phyloP scores from a whole-genome alignment of 805 yeast genomes.

The Deakozyma indianensis region DNA sequence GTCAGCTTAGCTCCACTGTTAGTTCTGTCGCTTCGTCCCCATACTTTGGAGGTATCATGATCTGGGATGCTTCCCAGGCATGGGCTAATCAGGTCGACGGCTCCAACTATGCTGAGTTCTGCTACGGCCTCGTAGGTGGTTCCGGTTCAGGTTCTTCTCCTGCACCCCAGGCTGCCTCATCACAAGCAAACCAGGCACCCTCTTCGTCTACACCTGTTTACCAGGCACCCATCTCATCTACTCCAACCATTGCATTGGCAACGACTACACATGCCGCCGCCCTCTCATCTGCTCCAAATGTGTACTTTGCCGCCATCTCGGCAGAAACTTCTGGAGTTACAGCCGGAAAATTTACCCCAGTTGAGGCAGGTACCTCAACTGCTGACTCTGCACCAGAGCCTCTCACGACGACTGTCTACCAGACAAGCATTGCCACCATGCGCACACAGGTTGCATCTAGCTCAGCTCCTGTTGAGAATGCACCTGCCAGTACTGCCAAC shows the following conservation, averaged over 20 bases:
- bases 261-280: slow-evolving; percentile 9
- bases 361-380: neutral
- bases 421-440: slow-evolving; percentile 9
- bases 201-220: slow-evolving; percentile 5
- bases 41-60: slow-evolving; percentile 57
- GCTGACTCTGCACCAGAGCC: slow-evolving; percentile 7
- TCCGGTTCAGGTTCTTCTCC: slow-evolving; percentile 7
- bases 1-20: slow-evolving; percentile 13
- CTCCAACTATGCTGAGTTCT: slow-evolving; percentile 26
- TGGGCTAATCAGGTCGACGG: slow-evolving; percentile 36
- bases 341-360: slow-evolving; percentile 2
- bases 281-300: slow-evolving; percentile 3
- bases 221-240: slow-evolving; percentile 4
- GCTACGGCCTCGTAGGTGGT: slow-evolving; percentile 29
- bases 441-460: slow-evolving; percentile 2
- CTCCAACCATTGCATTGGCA: slow-evolving; percentile 2
- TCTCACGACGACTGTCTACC: slow-evolving; percentile 6
- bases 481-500: slow-evolving; percentile 4
- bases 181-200: slow-evolving; percentile 3
- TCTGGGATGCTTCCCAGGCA: slow-evolving; percentile 73
- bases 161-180: slow-evolving; percentile 4
- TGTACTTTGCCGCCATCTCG: neutral
- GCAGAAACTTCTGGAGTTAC: neutral
- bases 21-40: slow-evolving; percentile 17
- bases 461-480: neutral